Base-by-base conservation (phyloP, 495 filamentous ascomycete species). In the Talaromyces thailandensis region DNA sequence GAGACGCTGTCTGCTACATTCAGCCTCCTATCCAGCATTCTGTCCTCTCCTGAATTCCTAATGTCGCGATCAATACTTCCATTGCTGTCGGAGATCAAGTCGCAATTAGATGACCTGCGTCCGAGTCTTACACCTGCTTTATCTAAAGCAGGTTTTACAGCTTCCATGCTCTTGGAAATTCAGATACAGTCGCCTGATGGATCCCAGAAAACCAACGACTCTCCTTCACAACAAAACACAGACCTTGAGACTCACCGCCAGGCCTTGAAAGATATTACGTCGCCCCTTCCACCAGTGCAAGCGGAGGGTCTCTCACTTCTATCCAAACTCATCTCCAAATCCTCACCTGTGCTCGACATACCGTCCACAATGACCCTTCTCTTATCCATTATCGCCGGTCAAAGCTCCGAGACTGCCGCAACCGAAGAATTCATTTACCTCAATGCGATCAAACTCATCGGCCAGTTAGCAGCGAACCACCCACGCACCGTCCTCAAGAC, bases 401-500 rank as follows among this genome's bases (percentile, higher is more conserved):
- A 28, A 32, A 62, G 66, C 0, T 74, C 74, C 0, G 71, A 73
- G 48, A 64, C 70, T 2, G 48, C 67, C 4, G 67, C 69, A 3
- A 77, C 78, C 29, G 90, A 93, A 55, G 87, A 90, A 63, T 93
- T 86, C 69, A 84, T 91, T 60, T 90, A 90, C 64, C 75, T 92
- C 5, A 86, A 84, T 37, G 82, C 83, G 23, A 85, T 92, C 65
- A 86, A 87, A 60, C 75, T 88, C 2, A 83, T 91, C 58, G 82
- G 84, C 1, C 82, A 81, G n/a, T 71, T 93, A 8, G 83, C 88
- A 2, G 76, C 80, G 45, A 74, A 75, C 16, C 90, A 93, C 64
- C 84, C 88, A 2, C 82, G 79, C 37, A 83, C 87, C 0, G 87
- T 88, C 1, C 70, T 83, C 3, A 83, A 80, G 50, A 84, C 86